Conservation (phyloP, 2,329 filamentous ascomycete genomes). For the Ophiostoma sp. region DNA sequence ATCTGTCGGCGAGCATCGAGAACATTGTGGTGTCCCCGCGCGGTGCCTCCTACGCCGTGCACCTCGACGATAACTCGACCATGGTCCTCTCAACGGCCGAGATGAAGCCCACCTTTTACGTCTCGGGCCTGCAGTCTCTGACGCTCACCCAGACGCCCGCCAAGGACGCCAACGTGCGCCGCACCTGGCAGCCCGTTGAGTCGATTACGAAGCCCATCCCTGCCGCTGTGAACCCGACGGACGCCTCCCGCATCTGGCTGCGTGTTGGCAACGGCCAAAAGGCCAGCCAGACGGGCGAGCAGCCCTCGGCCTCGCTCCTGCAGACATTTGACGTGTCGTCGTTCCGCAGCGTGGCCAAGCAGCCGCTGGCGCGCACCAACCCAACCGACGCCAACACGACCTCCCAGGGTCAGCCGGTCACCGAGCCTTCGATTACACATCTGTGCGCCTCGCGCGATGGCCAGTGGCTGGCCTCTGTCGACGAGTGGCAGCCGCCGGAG, state of each 20-base stretch:
- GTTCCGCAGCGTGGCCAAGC: conserved; percentile 76
- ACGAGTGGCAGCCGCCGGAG: conserved; percentile 80
- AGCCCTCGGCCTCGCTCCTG: conserved; percentile 59
- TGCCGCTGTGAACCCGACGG: conserved; percentile 61
- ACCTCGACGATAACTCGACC: conserved; percentile 86
- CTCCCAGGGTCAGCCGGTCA: conserved; percentile 68
- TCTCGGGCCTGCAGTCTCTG: conserved; percentile 75
- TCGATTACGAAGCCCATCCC: conserved; percentile 54
- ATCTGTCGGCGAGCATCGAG: conserved; percentile 82
- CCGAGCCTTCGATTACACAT: conserved; percentile 74
- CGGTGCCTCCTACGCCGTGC: conserved; percentile 79
- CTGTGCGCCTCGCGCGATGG: conserved; percentile 78
- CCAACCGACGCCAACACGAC: conserved; percentile 77
- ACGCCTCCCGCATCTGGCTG: conserved; percentile 65
- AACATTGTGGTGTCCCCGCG: conserved; percentile 77
- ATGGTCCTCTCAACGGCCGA: conserved; percentile 91
- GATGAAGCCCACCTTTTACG: conserved; percentile 77
- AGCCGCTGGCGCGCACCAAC: conserved; percentile 86
- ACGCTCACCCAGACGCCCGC: conserved; percentile 52
- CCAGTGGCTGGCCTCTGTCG: conserved; percentile 85
- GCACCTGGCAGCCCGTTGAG: conserved; percentile 50
- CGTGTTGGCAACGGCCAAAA: conserved; percentile 65
- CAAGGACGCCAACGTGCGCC: conserved; percentile 54
- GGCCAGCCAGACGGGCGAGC: conserved; percentile 36
- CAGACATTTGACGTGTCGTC: conserved; percentile 86